Percentiles rank a stretch among this genome's conserved stretches.
Evolutionary conservation across 2,329 filamentous ascomycete genomes (phyloP).

Genomic region (Raffaelea arxii): DNA sequence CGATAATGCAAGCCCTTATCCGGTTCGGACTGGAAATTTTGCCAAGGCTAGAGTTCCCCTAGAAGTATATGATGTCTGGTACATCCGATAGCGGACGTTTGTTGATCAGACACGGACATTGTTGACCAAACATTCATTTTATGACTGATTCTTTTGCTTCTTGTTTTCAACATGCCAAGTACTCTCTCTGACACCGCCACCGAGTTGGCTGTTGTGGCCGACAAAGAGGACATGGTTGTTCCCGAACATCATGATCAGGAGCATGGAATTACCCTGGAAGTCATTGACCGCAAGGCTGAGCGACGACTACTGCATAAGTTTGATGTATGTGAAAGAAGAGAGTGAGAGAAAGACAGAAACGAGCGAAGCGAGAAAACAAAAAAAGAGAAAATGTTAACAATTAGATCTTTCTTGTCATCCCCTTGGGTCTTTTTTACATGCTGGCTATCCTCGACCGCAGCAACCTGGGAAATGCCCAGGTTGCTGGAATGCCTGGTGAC

Average conservation of each 20-base stretch:
- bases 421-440: slow-evolving; percentile 11
- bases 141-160: no score
- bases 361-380: no score
- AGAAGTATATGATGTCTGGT: no score
- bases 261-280: background rate
- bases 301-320: slow-evolving; percentile 3
- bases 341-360: no score
- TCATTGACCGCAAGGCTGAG: background rate
- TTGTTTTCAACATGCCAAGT: no score
- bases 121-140: no score
- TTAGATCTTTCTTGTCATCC: background rate
- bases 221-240: background rate
- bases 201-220: no score
- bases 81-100: background rate
- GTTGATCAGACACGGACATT: no score
- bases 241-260: background rate
- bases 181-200: no score
- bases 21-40: no score
- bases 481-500: slow-evolving; percentile 10
- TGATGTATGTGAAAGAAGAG: slow-evolving; percentile 3
- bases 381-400: background rate
- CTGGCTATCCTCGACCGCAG: slow-evolving; percentile 11
- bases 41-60: background rate
- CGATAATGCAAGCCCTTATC: no score
- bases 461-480: slow-evolving; percentile 9